Base-by-base conservation (phyloP, 2,329 filamentous ascomycete genomes). In the Fusarium sterilihyphosum region DNA sequence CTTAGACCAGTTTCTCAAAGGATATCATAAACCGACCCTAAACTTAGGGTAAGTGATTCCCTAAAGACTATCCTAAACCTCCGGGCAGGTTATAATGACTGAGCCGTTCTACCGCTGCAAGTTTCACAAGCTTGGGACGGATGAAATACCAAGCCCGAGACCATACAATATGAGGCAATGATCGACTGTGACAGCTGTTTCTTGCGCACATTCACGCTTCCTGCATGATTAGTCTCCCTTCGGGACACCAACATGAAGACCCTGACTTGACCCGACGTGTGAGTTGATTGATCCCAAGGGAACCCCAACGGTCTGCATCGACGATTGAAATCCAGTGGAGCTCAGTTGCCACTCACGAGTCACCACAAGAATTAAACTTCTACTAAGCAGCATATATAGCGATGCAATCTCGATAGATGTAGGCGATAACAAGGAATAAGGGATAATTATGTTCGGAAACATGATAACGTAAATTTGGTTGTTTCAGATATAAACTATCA, bases 401-500 rank as follows among this genome's bases (percentile, higher is more conserved):
- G 60, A 20, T 29, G n/a, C n/a, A 61, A 61, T 64, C n/a, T 61
- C 31, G 43, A 35, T 33, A 46, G 17, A 35, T n/a, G 12, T 43
- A 29, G 20, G 54, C 43, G 37, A 8, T 35, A 20, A 41, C 38
- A n/a, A 41, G 20, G 26, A 53, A 71, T 66, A 71, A 57, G 52
- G 24, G 61, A 50, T 31, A 8, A 17, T 38, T 41, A 37, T 56
- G 20, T 40, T 44, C 14, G 31, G 33, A 49, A 31, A 35, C 61
- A 35, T 40, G 61, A 61, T 50, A 61, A 65, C 37, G 56, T 50
- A 65, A 41, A 67, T 72, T 71, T 66, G 31, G 43, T 40, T 73
- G 70, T 72, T 73, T 73, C 68, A 73, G 31, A 58, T 63, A n/a
- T n/a, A 38, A 52, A 44, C 31, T 6, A 49, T 50, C 49, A n/a